Evolutionary conservation across 169 alveolate genomes (phyloP), one percentile per base, ranked within the genome.

Genomic region (Plasmodium ovale): DNA sequence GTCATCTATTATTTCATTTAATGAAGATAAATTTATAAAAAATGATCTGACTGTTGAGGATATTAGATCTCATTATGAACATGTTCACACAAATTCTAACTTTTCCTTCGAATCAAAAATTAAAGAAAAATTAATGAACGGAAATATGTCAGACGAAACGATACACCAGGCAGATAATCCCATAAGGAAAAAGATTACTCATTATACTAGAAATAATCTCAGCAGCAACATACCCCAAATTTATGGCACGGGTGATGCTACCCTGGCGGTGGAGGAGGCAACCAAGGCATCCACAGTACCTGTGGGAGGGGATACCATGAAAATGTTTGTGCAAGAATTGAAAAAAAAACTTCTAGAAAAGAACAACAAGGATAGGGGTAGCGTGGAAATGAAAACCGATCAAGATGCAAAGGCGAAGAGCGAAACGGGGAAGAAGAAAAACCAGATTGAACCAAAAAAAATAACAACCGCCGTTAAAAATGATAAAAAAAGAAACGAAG

Each of bases 31-130:
- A 12, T 31, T 60, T 25, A 37, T 2, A 35, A 42, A 51, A 74
- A 60, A 35, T 21, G 19, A 74, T 42, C 1, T 29, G 2, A 14
- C 56, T 64, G 53, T 49, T 25, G 10, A 33, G 33, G 59, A 73
- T 39, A 60, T 1, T 14, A 21, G 54, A 23, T 49, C 72, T 23
- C 37, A 9, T n/a, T 33, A 54, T 64, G 72, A 72, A 19, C 5
- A 71, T 42, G 16, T 73, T 73, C 39, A 37, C 21, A 27, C 44
- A 59, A 59, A 59, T 37, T 60, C 88, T 12, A 59, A 33, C 39
- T 64, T 79, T 70, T 79, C 82, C 1, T 65, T 79, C 33, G 89
- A 79, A 64, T 79, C 89, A 9, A 79, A 64, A 12, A 35, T 64
- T 27, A 49, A 53, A 23, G 71, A 68, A 51, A 79, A 42, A 12